Evolutionary conservation across 2,329 filamentous ascomycete species (phyloP).

Genomic region (Teratosphaeria destructans): DNA sequence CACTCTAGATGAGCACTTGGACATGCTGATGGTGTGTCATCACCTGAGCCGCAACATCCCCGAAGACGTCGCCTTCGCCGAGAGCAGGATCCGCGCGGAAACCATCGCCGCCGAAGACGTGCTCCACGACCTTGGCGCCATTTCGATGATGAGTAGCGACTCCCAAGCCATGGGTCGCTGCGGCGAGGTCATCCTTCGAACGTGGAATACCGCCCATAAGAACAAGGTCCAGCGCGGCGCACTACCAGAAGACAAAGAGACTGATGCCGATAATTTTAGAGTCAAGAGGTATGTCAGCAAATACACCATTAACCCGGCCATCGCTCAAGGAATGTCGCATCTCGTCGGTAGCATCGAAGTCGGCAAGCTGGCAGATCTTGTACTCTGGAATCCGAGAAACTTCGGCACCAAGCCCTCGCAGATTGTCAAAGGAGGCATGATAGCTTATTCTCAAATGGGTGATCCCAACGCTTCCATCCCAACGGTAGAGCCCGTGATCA

Average conservation of each 20-base stretch:
- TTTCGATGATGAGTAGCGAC: conserved; percentile 95
- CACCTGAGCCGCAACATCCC: conserved; percentile 86
- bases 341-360: conserved; percentile 78
- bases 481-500: conserved; percentile 73
- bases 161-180: conserved; percentile 95
- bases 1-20: conserved; percentile 89
- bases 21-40: conserved; percentile 98
- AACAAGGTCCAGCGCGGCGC: conserved; percentile 78
- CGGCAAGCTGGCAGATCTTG: conserved; percentile 81
- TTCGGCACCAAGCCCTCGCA: conserved; percentile 79
- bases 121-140: conserved; percentile 85
- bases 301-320: conserved; percentile 89
- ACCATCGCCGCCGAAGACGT: conserved; percentile 96
- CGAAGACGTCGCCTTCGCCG: conserved; percentile 91
- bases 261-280: conserved; percentile 76
- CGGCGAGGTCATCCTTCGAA: conserved; percentile 83
- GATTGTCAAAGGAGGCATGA: conserved; percentile 81
- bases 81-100: conserved; percentile 86
- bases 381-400: conserved; percentile 73
- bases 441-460: conserved; percentile 70
- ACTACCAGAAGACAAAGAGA: conserved; percentile 66
- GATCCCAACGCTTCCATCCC: conserved; percentile 58
- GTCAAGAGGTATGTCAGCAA: conserved; percentile 91
- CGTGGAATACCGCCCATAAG: conserved; percentile 96
- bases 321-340: conserved; percentile 84